Percentiles rank a stretch among this genome's conserved stretches.
Conservation (phyloP, 257 asterid genomes). For the Schizonepeta tenuifolia region DNA sequence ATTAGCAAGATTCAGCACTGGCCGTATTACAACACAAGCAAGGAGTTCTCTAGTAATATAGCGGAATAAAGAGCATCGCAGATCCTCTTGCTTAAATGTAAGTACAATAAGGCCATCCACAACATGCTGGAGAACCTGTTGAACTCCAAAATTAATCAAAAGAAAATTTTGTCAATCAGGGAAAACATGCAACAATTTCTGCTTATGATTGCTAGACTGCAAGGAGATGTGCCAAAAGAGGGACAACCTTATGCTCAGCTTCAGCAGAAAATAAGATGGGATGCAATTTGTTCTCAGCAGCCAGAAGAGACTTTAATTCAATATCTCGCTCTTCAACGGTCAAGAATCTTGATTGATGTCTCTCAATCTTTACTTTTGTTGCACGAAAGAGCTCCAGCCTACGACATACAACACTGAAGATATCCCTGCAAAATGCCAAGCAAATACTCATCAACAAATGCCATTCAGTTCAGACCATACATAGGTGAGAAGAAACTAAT, state of each 20-base stretch:
- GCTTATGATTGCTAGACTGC: constrained; percentile 12
- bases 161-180: constrained; percentile 25
- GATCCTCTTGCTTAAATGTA: constrained; percentile 77
- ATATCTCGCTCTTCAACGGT: constrained; percentile 73
- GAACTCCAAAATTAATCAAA: constrained; percentile 38
- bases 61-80: constrained; percentile 81
- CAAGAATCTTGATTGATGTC: constrained; percentile 50
- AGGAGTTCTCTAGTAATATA: constrained; percentile 84
- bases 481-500: constrained; percentile 31
- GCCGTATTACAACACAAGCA: constrained; percentile 90
- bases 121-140: constrained; percentile 96
- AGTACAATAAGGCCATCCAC: constrained; percentile 82
- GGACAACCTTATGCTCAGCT: constrained; percentile 93
- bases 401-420: constrained; percentile 57
- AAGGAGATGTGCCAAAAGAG: constrained; percentile 31
- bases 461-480: constrained; percentile 27
- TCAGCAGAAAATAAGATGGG: constrained; percentile 93
- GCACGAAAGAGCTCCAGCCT: constrained; percentile 84
- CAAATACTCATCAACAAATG: constrained; percentile 35
- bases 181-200: constrained; percentile 28
- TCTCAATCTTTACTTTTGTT: constrained; percentile 65
- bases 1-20: constrained; percentile 87
- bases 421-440: constrained; percentile 65
- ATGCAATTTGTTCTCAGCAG: constrained; percentile 85
- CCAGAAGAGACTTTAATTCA: constrained; percentile 70